Evolutionary conservation across 2,329 filamentous ascomycete species (phyloP), one percentile per base, ranked within the genome.

Genomic region (Cladosporium halotolerans): DNA sequence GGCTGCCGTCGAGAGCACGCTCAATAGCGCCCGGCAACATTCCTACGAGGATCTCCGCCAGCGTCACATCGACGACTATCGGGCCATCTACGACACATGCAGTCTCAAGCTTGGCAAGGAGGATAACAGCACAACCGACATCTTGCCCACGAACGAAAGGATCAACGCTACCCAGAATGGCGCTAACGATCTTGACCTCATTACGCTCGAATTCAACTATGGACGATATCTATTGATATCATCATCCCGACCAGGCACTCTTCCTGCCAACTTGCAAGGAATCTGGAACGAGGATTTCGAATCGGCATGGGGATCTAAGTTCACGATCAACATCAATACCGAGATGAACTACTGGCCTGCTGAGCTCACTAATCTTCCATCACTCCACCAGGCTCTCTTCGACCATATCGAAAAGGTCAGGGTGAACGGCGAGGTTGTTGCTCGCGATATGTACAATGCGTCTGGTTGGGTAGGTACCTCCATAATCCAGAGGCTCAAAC

Each of bases 311-410:
- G 72, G 73, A 10, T 74, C 70, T 2, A 79, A 83, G 58, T 83
- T 81, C 53, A 79, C 81, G 49, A 70, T 74, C 38, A 79, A 83
- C 56, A 82, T 83, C 60, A 83, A 83, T 53, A 53, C 82, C 0
- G 78, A 83, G 57, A 83, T 82, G 80, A 83, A 82, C 55, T 75
- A 82, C 58, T 83, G 80, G 80, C 70, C 68, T 1, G 73, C 75
- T 2, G 78, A 81, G 33, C 72, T 79, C 49, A 79, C 77, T 0
- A 79, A 78, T 0, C 65, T 82, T 0, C 72, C 70, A 0, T 66
- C 66, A 2, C 69, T 78, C 1, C 72, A 78, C 44, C 62, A 65
- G 0, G 72, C 76, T 0, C 63, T 80, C 0, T 82, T 76, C 73
- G 66, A 76, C 7, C 81, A 78, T 52, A 81, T 83, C 66, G 57